These are phyloP conservation scores for Neurospora pannonica DNA, from an alignment of 495 filamentous ascomycete genomes.

Conservation along the genomic window DNA sequence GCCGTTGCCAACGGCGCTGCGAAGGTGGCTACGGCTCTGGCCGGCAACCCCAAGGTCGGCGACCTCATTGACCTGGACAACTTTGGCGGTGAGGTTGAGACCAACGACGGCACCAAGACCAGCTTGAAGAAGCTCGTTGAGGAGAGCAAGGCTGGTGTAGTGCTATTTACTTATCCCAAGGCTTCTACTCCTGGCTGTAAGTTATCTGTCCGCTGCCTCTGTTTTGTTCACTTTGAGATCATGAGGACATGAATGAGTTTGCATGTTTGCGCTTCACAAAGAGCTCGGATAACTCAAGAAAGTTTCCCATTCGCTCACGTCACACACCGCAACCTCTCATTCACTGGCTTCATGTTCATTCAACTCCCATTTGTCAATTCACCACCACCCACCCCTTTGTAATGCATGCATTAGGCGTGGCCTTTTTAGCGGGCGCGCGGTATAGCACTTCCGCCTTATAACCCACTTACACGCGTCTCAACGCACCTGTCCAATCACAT, in stretches of 20 bases:
- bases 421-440: neutral
- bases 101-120: conserved; percentile 69
- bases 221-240: neutral
- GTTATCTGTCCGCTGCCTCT: conserved; percentile 23
- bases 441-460: neutral
- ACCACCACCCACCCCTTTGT: neutral
- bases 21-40: conserved; percentile 13
- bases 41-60: conserved; percentile 29
- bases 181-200: conserved; percentile 93
- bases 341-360: neutral
- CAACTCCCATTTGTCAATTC: conserved; percentile 1
- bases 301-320: neutral
- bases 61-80: conserved; percentile 52
- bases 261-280: neutral
- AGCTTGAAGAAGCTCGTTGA: conserved; percentile 70
- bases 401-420: neutral
- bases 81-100: conserved; percentile 79
- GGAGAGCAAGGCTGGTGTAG: conserved; percentile 73
- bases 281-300: neutral
- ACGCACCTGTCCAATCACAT: neutral
- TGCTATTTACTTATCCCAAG: conserved; percentile 92
- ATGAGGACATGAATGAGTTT: neutral
- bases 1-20: conserved; percentile 7
- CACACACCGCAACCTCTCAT: neutral
- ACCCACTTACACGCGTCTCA: neutral